Evolutionary conservation across 495 filamentous ascomycete genomes (phyloP).

Genomic region (Tuber umbilicatum): DNA sequence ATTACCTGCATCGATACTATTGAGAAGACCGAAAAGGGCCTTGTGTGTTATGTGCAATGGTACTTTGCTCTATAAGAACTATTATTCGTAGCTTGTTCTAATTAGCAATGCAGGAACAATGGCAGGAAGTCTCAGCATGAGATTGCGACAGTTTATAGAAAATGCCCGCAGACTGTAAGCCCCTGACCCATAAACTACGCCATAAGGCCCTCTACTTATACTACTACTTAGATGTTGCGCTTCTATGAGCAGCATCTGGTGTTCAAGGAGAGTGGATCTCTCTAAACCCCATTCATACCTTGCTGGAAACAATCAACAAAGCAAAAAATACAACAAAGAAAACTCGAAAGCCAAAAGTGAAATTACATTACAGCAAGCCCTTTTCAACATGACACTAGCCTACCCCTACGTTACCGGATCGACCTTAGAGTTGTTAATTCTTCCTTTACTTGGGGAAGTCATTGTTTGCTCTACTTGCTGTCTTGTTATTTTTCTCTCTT

Average conservation of each 20-base stretch:
- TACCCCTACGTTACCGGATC: not conserved
- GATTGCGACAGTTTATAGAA: constrained; percentile 51
- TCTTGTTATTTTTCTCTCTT: not conserved
- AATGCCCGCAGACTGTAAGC: constrained; percentile 56
- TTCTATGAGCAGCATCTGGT: constrained; percentile 56
- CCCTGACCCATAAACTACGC: not conserved
- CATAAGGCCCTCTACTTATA: constrained; percentile 14
- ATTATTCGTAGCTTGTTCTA: not conserved
- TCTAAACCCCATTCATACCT: constrained; percentile 13
- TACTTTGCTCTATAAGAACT: constrained; percentile 7
- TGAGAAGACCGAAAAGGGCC: constrained; percentile 48
- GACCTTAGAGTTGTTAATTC: not conserved
- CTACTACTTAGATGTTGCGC: constrained; percentile 50
- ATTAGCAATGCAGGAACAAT: constrained; percentile 45
- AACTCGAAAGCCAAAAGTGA: not conserved
- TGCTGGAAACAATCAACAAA: not conserved
- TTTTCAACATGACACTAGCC: not conserved
- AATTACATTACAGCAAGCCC: not conserved
- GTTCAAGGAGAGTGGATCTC: constrained; percentile 38
- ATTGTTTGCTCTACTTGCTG: not conserved
- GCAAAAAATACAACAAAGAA: not conserved
- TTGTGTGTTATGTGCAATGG: constrained; percentile 42
- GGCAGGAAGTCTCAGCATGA: constrained; percentile 57
- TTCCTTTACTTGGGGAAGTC: not conserved
- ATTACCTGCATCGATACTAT: constrained; percentile 53